Percentiles rank a stretch among this genome's conserved stretches.
phyloP scores from a whole-genome alignment of 371 early-diverging fungal genomes.

The Saksenaea vasiformis region DNA sequence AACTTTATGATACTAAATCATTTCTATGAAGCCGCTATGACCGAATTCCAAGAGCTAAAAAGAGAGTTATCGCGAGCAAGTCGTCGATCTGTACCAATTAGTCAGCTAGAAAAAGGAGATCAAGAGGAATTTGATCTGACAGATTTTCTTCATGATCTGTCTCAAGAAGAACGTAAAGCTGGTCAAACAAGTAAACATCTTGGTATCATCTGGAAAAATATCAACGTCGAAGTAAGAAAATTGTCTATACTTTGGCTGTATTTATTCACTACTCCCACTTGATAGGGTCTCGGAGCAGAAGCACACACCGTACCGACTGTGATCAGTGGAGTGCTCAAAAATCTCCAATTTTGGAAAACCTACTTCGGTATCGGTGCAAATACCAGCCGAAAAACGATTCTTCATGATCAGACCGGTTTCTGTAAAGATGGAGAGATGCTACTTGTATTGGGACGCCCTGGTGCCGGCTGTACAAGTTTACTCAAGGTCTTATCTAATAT shows the following conservation, averaged over 20 bases:
- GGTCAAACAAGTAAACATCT: slow-evolving; percentile 31
- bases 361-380: no score
- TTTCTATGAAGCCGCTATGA: no score
- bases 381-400: slow-evolving; percentile 22
- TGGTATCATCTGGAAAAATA: slow-evolving; percentile 38
- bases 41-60: no score
- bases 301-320: slow-evolving; percentile 23
- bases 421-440: slow-evolving; percentile 55
- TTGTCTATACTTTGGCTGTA: neutral
- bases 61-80: neutral
- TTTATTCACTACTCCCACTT: neutral
- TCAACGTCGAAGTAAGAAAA: slow-evolving; percentile 30
- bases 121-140: slow-evolving; percentile 25
- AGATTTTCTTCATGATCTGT: slow-evolving; percentile 19
- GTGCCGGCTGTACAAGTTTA: slow-evolving; percentile 54
- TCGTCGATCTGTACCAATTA: neutral
- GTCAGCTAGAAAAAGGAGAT: slow-evolving; percentile 25
- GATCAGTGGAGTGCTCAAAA: neutral
- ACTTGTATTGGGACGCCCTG: slow-evolving; percentile 57
- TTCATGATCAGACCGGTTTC: slow-evolving; percentile 41
- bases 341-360: slow-evolving; percentile 10
- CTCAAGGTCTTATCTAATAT: slow-evolving; percentile 50
- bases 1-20: no score
- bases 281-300: slow-evolving; percentile 21
- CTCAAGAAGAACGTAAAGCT: slow-evolving; percentile 1